Evolutionary conservation across 768 basidiomycete species (phyloP), one percentile per base, ranked within the genome.

Genomic region (Lentinula sp.): DNA sequence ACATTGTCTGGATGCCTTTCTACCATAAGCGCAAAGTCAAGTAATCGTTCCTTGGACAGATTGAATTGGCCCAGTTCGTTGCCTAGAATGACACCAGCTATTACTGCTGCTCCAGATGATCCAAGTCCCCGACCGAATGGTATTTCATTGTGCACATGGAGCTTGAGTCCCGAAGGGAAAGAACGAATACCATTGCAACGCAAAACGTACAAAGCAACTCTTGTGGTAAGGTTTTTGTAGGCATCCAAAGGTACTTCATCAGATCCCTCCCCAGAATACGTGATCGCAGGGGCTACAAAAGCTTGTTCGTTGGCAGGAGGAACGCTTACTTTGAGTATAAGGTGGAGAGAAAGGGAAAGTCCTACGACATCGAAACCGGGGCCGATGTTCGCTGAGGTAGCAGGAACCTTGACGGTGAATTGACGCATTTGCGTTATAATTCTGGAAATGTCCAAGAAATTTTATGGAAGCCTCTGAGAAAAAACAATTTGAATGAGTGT

Each of bases 1-100:
- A 99, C 95, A 72, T 99, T 99, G 74, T 99, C 97, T 15, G 97
- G 97, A 71, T 99, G 97, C 16, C 97, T 84, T 75, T 99, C 97
- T 69, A 99, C 95, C 97, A 99, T 99, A 58, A 99, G 81, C 1
- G 96, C 95, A 69, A 92, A 96, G 76, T 99, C 97, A 63, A 98
- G 85, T 67, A 96, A 77, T 28, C 97, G 85, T 46, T 80, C 81
- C 33, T 72, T 77, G 13, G 90, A 73, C 10, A 98, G 85, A 23
- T 80, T 69, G 63, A 98, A 82, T 16, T 82, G 65, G 15, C 91
- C 96, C 23, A 98, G 79, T n/a, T 85, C 80, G 69, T 94, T 83
- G 39, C 88, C 97, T 49, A 99, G 84, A 36, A 96, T 81, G 37
- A 97, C 95, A 45, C 97, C 97, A 0, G 95, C 96, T 68, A 99